Conservation (phyloP, 129 eudicot genomes). For the sunflower (Helianthus annuus) region HanXRQr2.0-SUNRISE NC_035447.2:95212765-95213264, state of each 20-base stretch:
- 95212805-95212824: conserved; percentile 37
- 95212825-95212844: conserved; percentile 28
- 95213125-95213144: too few species aligned
- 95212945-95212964: conserved; percentile 38
- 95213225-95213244: too few species aligned
- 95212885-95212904: neutral
- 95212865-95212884: neutral
- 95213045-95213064: conserved; percentile 39
- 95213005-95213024: neutral
- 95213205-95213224: too few species aligned
- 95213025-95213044: conserved; percentile 30
- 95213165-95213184: too few species aligned
- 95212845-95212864: conserved; percentile 34
- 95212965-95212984: conserved; percentile 35
- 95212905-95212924: neutral
- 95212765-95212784: conserved; percentile 41
- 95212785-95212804: conserved; percentile 36
- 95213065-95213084: conserved; percentile 40
- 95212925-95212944: conserved; percentile 31
- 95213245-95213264: too few species aligned
- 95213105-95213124: conserved; percentile 32
- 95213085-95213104: conserved; percentile 36
- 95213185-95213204: too few species aligned
- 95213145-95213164: too few species aligned
- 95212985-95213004: conserved; percentile 22